These are phyloP conservation scores for Neostapfia colusana DNA, from an alignment of 176 grass and related monocot genomes.

Conservation along the genomic window DNA sequence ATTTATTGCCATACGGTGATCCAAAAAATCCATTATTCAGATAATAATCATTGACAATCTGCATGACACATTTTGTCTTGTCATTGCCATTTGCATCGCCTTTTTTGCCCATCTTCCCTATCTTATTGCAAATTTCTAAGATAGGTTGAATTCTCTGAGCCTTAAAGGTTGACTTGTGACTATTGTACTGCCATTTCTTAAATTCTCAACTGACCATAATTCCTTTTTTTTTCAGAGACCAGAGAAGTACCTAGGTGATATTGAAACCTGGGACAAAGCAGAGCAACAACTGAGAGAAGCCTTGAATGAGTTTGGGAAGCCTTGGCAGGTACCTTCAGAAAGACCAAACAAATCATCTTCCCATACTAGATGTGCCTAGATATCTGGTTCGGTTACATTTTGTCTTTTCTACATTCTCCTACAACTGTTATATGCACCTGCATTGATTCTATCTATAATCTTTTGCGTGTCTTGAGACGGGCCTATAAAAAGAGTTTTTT, in stretches of 20 bases:
- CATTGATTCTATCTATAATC: neutral
- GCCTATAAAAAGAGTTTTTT: neutral
- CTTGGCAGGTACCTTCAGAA: conserved; percentile 68
- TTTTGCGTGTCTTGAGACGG: neutral
- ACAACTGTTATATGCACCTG: conserved; percentile 1
- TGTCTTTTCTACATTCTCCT: neutral
- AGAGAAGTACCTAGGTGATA: conserved; percentile 93
- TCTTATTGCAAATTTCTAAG: neutral
- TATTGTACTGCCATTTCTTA: too few relatives aligned
- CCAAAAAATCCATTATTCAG: neutral
- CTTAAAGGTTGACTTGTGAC: too few relatives aligned
- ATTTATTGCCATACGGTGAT: conserved; percentile 2
- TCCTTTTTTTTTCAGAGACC: conserved; percentile 58
- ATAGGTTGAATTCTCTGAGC: neutral
- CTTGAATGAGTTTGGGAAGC: conserved; percentile 91
- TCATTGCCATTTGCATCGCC: conserved; percentile 12
- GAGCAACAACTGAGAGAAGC: conserved; percentile 89
- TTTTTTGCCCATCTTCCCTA: neutral
- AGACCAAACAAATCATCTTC: neutral
- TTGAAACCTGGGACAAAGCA: conserved; percentile 97
- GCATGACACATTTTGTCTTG: neutral
- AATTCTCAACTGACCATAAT: too few relatives aligned
- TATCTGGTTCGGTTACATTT: neutral
- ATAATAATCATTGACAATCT: neutral
- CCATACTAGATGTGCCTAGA: conserved; percentile 17